phyloP scores from a whole-genome alignment of 2,329 filamentous ascomycete species.

The Fusarium subtropicale region DNA sequence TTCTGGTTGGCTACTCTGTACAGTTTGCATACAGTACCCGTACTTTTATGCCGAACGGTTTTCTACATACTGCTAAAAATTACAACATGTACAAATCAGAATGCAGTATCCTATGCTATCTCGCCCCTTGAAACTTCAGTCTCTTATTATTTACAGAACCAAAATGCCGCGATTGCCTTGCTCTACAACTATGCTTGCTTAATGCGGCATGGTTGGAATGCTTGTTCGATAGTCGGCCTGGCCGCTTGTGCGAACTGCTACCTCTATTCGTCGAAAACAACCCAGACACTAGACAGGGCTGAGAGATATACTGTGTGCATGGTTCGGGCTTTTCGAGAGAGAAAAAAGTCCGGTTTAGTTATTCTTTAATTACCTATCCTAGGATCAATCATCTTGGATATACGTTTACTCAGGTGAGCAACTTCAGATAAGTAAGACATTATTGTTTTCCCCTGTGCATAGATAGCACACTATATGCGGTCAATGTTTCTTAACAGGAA shows the following conservation, averaged over 20 bases:
- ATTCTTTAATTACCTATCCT: neutral
- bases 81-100: neutral
- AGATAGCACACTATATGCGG: neutral
- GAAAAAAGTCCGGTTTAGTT: neutral
- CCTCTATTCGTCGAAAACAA: constrained; percentile 12
- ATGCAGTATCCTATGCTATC: neutral
- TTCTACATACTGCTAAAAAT: neutral
- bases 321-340: neutral
- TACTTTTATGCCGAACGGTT: neutral
- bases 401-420: neutral
- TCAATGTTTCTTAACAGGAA: neutral
- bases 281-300: constrained; percentile 40
- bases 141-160: neutral
- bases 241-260: constrained; percentile 14
- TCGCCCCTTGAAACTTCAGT: neutral
- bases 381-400: neutral
- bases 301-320: constrained; percentile 16
- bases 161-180: constrained; percentile 14
- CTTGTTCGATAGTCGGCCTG: constrained; percentile 3
- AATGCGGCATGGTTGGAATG: constrained; percentile 25
- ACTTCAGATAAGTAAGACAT: neutral
- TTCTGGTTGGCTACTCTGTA: neutral
- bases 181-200: constrained; percentile 6
- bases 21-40: neutral
- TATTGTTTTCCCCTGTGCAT: neutral